phyloP scores from a whole-genome alignment of 805 yeast species.

The Kurtzmaniella cleridarum region DNA sequence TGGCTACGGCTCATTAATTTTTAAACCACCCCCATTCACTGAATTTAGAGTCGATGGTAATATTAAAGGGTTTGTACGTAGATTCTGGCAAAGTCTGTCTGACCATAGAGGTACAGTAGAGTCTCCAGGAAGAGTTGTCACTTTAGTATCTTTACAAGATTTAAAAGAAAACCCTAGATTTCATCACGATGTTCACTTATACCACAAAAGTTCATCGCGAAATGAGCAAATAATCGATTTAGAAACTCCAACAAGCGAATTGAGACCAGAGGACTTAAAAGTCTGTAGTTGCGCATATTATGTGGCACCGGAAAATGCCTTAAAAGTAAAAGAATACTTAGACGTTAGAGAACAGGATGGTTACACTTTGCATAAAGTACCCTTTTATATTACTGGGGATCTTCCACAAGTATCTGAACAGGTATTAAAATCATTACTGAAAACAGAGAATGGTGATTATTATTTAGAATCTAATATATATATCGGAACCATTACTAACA shows the following conservation, averaged over 20 bases:
- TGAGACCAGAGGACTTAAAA: conserved; percentile 36
- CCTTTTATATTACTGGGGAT: conserved; percentile 45
- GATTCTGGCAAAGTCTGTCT: conserved; percentile 88
- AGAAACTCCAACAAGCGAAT: conserved; percentile 11
- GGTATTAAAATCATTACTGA: conserved; percentile 3
- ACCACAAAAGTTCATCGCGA: conserved; percentile 13
- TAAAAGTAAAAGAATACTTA: conserved; percentile 59
- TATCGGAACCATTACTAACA: conserved; percentile 78
- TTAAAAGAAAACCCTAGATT: conserved; percentile 38
- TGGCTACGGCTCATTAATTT: conserved; percentile 86
- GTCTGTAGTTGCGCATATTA: conserved; percentile 85
- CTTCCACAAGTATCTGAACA: not conserved
- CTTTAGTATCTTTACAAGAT: conserved; percentile 60
- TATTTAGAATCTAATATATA: conserved; percentile 59
- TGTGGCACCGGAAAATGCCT: conserved; percentile 59
- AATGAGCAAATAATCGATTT: conserved; percentile 15
- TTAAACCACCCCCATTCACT: conserved; percentile 81
- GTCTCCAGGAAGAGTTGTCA: conserved; percentile 85
- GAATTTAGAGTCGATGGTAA: conserved; percentile 64
- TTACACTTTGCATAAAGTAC: conserved; percentile 63
- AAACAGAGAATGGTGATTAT: conserved; percentile 28
- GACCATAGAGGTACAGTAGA: conserved; percentile 90
- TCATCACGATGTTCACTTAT: conserved; percentile 36
- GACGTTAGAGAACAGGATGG: conserved; percentile 90
- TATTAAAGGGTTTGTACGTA: conserved; percentile 66